Base-by-base conservation (phyloP, 371 early-diverging fungal genomes). In the Mortierella sp. region DNA sequence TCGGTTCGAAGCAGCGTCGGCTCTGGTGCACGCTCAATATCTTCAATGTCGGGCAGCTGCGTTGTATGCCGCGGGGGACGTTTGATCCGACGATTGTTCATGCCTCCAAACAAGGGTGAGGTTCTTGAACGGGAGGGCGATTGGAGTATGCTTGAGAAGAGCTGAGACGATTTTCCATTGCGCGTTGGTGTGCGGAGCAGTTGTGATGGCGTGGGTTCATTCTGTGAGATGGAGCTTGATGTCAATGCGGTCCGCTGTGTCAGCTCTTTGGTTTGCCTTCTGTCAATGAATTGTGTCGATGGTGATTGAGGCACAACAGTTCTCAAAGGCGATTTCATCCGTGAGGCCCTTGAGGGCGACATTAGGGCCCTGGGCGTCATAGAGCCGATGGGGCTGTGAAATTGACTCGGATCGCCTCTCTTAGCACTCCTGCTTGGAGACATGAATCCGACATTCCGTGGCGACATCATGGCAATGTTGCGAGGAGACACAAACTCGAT, bases 21-120 rank as follows among this genome's bases (percentile, higher is more conserved):
- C n/a, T 53, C 31, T 21, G 10, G 16, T 25, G 16, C 28, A 14
- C 57, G 57, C 16, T 65, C 71, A 5, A 60, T 51, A 43, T 65
- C 71, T n/a, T 57, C 49, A 7, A 41, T 29, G 17, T 53, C 62
- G 7, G 72, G 66, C 17, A 49, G 53, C 9, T 34, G 34, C 34
- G 50, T 4, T 25, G 52, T 31, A 4, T 21, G 12, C 39, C 60
- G 59, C 13, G 44, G 6, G 2, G 22, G 13, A 13, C 54, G 50
- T 44, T 57, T 71, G n/a, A 48, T 40, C 16, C 61, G 60, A 14
- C 66, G 57, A 25, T 55, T 55, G 57, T 67, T 55, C 67, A 73
- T 73, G 2, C 74, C 74, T 9, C 74, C 74, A 43, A 73, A 73
- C 3, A 63, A 34, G 3, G 74, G 72, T 40, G 72, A 72, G 1